Evolutionary conservation across 495 filamentous ascomycete genomes (phyloP), one percentile per base, ranked within the genome.

Genomic region (Penicillium ucsense): DNA sequence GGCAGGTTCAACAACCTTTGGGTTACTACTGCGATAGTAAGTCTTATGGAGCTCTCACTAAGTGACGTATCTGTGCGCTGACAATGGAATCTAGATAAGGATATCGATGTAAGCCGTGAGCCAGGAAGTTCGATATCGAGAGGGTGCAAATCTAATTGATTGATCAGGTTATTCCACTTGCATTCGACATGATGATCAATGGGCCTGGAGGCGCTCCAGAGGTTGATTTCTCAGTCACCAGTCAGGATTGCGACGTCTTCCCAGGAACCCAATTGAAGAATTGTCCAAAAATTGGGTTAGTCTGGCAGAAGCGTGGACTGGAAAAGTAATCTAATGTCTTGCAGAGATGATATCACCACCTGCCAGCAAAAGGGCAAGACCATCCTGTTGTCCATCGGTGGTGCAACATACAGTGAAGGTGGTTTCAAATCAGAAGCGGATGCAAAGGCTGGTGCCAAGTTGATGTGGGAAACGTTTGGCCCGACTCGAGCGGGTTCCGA

Each of bases 381-480:
- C 0, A 76, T 89, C 50, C 59, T 88, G 30, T 59, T 88, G 4
- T 85, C 81, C 31, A 73, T 88, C 40, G 82, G 83, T 37, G 84
- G 83, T 12, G 75, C 76, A 8, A 78, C 71, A 3, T 83, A 83
- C 57, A 73, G 65, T 43, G 77, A 83, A 50, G 77, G 78, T 48
- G 78, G 78, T 35, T 84, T 88, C 67, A 54, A 65, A 10, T 75
- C 70, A 10, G 56, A 70, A 8, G 42, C 57, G 8, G 68, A 75
- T 9, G 84, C 85, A 6, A 62, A 62, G 38, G 49, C 62, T 1
- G 75, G 78, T n/a, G 85, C 83, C 3, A 55, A 77, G 38, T 65
- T 72, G 4, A 60, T 89, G 41, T 88, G 84, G 83, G 61, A 77
- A 35, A 77, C 84, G 35, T 88, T 88, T 57, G 84, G 84, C 2